Evolutionary conservation across 345 rosid genomes (phyloP).

Genomic region (Ailanthus altissimus): DNA sequence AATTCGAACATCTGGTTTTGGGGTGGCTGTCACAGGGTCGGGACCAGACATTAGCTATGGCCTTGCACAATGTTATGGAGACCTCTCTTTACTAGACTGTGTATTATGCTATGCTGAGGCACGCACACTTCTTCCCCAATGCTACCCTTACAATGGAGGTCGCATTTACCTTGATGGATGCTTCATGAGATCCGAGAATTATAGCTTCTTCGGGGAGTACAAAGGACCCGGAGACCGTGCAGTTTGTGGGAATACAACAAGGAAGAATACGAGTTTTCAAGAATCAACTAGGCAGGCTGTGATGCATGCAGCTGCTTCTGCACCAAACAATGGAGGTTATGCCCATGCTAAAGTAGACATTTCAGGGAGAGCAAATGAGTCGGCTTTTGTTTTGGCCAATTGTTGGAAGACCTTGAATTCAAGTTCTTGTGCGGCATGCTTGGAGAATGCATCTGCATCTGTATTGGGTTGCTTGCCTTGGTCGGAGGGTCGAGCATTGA

Average conservation of each 20-base stretch:
- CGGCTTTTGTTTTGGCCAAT: conserved; percentile 69
- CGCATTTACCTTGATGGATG: conserved; percentile 88
- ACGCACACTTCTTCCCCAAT: conserved; percentile 78
- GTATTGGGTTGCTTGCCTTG: conserved; percentile 71
- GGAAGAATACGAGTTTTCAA: conserved; percentile 41
- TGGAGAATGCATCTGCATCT: conserved; percentile 65
- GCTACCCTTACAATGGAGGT: conserved; percentile 82
- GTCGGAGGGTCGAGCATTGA: conserved; percentile 83
- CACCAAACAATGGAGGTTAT: conserved; percentile 50
- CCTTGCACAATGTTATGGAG: conserved; percentile 87
- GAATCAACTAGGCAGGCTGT: conserved; percentile 54
- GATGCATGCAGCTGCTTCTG: conserved; percentile 40
- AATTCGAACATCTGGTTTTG: conserved; percentile 59
- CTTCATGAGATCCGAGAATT: conserved; percentile 90
- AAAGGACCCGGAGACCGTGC: conserved; percentile 56
- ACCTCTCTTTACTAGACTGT: conserved; percentile 77
- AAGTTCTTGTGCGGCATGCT: conserved; percentile 65
- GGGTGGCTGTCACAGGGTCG: conserved; percentile 61
- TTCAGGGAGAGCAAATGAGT: conserved; percentile 38
- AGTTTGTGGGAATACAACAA: conserved; percentile 65
- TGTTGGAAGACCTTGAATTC: conserved; percentile 79
- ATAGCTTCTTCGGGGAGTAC: conserved; percentile 71
- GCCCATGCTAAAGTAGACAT: conserved; percentile 42
- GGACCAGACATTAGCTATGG: conserved; percentile 76
- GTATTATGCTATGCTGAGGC: conserved; percentile 92